phyloP scores from a whole-genome alignment of 1,284 basidiomycete species.

The Ustilago cynodontis region DNA sequence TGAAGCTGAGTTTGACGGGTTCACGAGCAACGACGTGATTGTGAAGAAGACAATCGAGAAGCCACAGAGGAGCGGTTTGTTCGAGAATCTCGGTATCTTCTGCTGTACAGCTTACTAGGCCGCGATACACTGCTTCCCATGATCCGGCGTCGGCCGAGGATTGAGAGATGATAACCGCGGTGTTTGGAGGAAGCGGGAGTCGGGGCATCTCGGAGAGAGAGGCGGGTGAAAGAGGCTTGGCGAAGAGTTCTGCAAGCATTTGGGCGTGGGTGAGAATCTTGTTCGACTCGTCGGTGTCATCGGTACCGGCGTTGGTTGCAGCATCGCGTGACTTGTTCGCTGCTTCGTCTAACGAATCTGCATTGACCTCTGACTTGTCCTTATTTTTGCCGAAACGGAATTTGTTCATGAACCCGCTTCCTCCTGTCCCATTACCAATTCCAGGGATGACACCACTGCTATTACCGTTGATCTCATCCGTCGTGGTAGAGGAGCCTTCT shows the following conservation, averaged over 20 bases:
- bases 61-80: slow-evolving; percentile 84
- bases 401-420: slow-evolving; percentile 56
- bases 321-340: slow-evolving; percentile 22
- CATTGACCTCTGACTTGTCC: slow-evolving; percentile 31
- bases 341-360: slow-evolving; percentile 29
- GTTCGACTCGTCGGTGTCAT: slow-evolving; percentile 9
- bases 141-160: slow-evolving; percentile 79
- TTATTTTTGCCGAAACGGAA: slow-evolving; percentile 53
- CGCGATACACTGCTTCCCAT: slow-evolving; percentile 81
- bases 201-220: slow-evolving; percentile 80
- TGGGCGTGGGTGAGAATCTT: slow-evolving; percentile 23
- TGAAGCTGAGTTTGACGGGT: slow-evolving; percentile 76
- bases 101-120: slow-evolving; percentile 77
- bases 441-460: slow-evolving; percentile 19
- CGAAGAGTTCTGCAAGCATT: slow-evolving; percentile 76
- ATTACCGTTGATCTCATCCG: slow-evolving; percentile 33
- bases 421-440: slow-evolving; percentile 13
- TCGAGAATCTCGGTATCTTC: slow-evolving; percentile 79
- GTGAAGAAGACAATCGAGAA: slow-evolving; percentile 84
- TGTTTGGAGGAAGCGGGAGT: slow-evolving; percentile 76
- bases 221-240: slow-evolving; percentile 79
- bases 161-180: slow-evolving; percentile 83
- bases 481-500: slow-evolving; percentile 23
- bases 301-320: slow-evolving; percentile 3
- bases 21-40: slow-evolving; percentile 59